Evolutionary conservation across 257 asterid species (phyloP).

Genomic region (Rauvolfia tetraphylla): DNA sequence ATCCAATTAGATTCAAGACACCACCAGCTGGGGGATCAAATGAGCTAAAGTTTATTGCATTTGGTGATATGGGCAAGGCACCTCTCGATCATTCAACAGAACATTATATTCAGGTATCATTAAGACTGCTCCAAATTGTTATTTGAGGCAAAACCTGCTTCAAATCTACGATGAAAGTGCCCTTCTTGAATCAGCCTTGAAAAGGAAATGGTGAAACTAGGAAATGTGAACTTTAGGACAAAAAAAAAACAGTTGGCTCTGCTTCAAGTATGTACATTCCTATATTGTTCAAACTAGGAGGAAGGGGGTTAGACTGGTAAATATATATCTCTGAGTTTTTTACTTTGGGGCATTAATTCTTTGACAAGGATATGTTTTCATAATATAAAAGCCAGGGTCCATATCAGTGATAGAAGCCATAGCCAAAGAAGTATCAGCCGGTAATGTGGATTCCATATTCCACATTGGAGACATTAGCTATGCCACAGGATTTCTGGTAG

Average conservation of each 20-base stretch:
- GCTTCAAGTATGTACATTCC: neutral
- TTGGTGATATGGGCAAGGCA: conserved; percentile 92
- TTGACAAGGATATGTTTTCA: neutral
- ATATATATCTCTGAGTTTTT: neutral
- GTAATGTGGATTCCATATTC: conserved; percentile 61
- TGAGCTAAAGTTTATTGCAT: conserved; percentile 58
- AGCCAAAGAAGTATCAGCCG: conserved; percentile 39
- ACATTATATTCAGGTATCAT: conserved; percentile 67
- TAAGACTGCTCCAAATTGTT: too few species aligned
- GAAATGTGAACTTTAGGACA: neutral
- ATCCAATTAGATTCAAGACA: conserved; percentile 46
- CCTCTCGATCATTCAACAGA: conserved; percentile 72
- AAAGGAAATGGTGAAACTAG: too few species aligned
- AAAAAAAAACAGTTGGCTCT: too few species aligned
- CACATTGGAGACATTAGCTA: conserved; percentile 96
- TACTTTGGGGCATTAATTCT: neutral
- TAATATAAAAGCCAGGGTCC: conserved; percentile 60
- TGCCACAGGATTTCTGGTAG: conserved; percentile 82
- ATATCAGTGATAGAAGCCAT: conserved; percentile 59
- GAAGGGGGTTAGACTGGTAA: too few species aligned
- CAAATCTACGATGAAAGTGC: too few species aligned
- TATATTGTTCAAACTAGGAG: neutral
- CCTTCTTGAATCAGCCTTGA: too few species aligned
- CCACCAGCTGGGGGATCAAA: conserved; percentile 71
- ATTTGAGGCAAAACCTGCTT: too few species aligned